These are phyloP conservation scores for Aspergillus unguis DNA, from an alignment of 2,329 filamentous ascomycete genomes.

Conservation along the genomic window DNA sequence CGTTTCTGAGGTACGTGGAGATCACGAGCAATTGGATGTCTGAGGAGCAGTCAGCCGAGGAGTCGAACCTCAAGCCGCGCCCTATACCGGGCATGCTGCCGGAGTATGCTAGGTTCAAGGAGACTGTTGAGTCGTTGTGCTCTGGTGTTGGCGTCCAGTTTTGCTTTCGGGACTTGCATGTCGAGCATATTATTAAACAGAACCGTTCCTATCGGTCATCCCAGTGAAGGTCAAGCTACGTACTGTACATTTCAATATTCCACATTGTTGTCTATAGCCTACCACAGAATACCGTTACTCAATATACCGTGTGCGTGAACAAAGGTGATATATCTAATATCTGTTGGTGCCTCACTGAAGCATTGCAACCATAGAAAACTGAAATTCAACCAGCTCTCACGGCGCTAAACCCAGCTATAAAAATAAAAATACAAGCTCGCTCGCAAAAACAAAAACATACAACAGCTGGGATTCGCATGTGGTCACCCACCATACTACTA, in stretches of 20 bases:
- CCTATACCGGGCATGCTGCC: neutral
- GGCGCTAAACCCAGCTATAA: no score
- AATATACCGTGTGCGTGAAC: neutral
- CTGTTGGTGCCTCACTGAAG: neutral
- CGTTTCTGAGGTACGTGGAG: neutral
- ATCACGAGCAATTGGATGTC: neutral
- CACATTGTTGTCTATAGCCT: neutral
- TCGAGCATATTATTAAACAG: neutral
- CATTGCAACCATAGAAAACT: no score
- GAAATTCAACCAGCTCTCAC: no score
- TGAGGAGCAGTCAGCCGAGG: neutral
- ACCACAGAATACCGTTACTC: neutral
- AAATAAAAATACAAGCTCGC: no score
- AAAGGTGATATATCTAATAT: neutral
- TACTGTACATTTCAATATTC: neutral
- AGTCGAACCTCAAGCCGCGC: neutral
- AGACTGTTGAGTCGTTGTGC: neutral
- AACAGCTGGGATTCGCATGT: no score
- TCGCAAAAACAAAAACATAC: no score
- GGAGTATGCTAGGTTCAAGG: neutral
- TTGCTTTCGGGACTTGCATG: neutral
- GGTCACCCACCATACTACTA: no score
- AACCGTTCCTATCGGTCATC: neutral
- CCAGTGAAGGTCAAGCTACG: neutral
- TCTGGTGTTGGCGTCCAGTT: neutral